A percentile compares a stretch with the other conserved stretches of the same genome.
Evolutionary conservation across 306 rosid genomes (phyloP).

Genomic region (Malus fusca): DNA sequence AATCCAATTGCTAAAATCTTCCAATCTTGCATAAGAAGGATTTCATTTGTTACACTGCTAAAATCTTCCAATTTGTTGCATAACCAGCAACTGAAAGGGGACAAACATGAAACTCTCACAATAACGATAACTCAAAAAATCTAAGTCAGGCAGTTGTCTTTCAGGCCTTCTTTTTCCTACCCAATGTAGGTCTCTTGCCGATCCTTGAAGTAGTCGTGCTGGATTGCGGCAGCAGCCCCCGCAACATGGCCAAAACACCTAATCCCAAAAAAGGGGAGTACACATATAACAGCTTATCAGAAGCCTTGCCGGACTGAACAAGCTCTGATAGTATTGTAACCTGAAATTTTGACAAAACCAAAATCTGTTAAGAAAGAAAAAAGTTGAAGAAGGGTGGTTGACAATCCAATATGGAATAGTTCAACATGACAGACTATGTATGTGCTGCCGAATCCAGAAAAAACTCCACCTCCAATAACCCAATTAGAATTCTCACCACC

Average conservation of each 20-base stretch:
- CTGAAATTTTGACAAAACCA: slow-evolving; percentile 35
- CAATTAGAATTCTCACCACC: not conserved
- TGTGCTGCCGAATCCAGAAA: not conserved
- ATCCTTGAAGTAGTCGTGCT: slow-evolving; percentile 17
- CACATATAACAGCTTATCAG: slow-evolving; percentile 41
- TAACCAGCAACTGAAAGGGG: too few relatives aligned
- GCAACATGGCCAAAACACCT: slow-evolving; percentile 44
- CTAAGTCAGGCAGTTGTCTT: not conserved
- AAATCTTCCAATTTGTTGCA: too few relatives aligned
- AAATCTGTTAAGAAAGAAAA: not conserved
- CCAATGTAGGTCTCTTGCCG: slow-evolving; percentile 29
- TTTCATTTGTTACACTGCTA: too few relatives aligned
- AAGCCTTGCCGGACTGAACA: slow-evolving; percentile 48
- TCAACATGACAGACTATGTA: not conserved
- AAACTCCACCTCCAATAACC: not conserved
- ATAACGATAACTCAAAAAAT: not conserved
- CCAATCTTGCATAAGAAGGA: too few relatives aligned
- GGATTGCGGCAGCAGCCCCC: slow-evolving; percentile 50
- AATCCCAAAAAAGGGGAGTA: slow-evolving; percentile 57
- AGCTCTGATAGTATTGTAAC: slow-evolving; percentile 51
- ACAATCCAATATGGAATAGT: not conserved
- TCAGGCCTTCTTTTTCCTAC: slow-evolving; percentile 56
- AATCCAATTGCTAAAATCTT: too few relatives aligned
- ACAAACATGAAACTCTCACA: not conserved
- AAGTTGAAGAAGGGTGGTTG: not conserved